A percentile compares a stretch with the other conserved stretches of the same genome.
These are phyloP conservation scores for Alternaria sp. DNA, from an alignment of 2,329 filamentous ascomycete species.

Conservation along the genomic window DNA sequence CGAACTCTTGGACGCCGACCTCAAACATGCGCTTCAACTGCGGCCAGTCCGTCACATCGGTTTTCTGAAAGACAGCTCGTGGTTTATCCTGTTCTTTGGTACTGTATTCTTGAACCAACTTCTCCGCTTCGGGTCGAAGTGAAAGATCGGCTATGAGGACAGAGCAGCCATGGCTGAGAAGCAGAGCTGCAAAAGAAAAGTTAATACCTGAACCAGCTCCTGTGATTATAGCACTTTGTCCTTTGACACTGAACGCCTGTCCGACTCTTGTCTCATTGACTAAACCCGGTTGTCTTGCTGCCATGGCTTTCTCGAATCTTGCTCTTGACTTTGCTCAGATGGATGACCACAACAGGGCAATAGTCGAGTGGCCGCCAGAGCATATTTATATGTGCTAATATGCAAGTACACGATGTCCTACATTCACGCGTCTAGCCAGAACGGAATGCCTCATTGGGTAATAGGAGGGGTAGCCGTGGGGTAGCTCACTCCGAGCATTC, in stretches of 20 bases:
- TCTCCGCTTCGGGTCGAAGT: constrained; percentile 57
- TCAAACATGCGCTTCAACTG: constrained; percentile 47
- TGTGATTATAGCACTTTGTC: constrained; percentile 59
- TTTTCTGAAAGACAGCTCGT: constrained; percentile 55
- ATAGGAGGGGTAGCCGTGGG: constrained; percentile 29
- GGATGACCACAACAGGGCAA: not conserved
- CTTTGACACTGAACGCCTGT: constrained; percentile 48
- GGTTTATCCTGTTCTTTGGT: constrained; percentile 30
- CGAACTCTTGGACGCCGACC: constrained; percentile 40
- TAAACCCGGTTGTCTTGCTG: not conserved
- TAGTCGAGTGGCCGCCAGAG: not conserved
- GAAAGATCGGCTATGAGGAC: constrained; percentile 59
- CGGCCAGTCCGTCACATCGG: constrained; percentile 52
- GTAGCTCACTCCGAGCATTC: constrained; percentile 18
- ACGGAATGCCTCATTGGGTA: constrained; percentile 25
- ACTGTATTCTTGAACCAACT: constrained; percentile 48
- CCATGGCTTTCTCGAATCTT: not conserved
- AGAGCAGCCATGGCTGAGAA: constrained; percentile 56
- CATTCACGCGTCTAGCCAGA: constrained; percentile 7
- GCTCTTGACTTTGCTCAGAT: not conserved
- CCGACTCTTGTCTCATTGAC: not conserved
- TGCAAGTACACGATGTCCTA: not conserved
- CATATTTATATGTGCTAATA: not conserved
- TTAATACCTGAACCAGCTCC: constrained; percentile 61
- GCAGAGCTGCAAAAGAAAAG: constrained; percentile 55